A percentile compares a stretch with the other conserved stretches of the same genome.
Evolutionary conservation across 192 early-diverging fungal genomes (phyloP).

Genomic region (Podila minutissima): DNA sequence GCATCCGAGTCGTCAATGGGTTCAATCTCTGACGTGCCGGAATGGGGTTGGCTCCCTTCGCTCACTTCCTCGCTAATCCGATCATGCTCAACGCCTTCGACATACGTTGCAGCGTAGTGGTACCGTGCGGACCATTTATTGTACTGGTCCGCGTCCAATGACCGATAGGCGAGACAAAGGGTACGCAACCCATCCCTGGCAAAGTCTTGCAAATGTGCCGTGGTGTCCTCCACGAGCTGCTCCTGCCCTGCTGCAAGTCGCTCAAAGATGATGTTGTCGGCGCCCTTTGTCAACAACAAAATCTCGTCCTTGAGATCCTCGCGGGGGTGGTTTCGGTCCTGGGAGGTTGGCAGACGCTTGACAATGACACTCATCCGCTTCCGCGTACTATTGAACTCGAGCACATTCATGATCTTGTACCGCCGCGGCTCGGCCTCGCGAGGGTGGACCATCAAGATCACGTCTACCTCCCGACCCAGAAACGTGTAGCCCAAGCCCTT

Average conservation of each 20-base stretch:
- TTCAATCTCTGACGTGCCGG: background rate
- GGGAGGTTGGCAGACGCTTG: background rate
- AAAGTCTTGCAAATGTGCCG: conserved; percentile 83
- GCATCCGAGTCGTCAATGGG: background rate
- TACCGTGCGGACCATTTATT: conserved; percentile 60
- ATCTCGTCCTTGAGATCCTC: conserved; percentile 18
- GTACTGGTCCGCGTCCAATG: conserved; percentile 66
- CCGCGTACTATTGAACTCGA: conserved; percentile 78
- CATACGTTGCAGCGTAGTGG: conserved; percentile 4
- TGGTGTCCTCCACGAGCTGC: conserved; percentile 64
- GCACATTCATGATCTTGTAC: conserved; percentile 72
- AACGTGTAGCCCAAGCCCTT: conserved; percentile 66
- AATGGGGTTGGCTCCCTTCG: too few relatives aligned
- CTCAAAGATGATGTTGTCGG: conserved; percentile 81
- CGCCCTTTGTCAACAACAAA: conserved; percentile 74
- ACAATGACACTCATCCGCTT: conserved; percentile 79
- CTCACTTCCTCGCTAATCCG: too few relatives aligned
- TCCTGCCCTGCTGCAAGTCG: conserved; percentile 68
- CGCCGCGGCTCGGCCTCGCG: conserved; percentile 13
- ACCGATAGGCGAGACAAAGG: conserved; percentile 73
- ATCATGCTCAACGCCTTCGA: background rate
- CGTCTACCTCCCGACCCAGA: conserved; percentile 65
- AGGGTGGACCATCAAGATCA: conserved; percentile 48
- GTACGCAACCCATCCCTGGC: conserved; percentile 80
- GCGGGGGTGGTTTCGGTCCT: background rate